A percentile compares a stretch with the other conserved stretches of the same genome.
Conservation (phyloP, 192 early-diverging fungal species). For the Anaeromyces robustus region DNA sequence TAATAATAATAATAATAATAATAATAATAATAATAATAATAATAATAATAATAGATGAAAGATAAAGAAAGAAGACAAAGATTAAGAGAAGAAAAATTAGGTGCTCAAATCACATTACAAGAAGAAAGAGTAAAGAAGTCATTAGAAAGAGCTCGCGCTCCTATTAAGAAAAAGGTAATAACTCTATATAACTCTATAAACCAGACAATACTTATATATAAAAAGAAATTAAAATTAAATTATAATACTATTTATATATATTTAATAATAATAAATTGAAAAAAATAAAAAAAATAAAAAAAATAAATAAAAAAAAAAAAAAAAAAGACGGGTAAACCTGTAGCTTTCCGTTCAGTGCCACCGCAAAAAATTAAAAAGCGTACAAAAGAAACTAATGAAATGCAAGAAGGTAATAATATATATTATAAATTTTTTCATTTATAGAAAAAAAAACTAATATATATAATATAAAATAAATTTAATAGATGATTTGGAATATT, state of each 20-base stretch:
- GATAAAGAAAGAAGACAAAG: constrained; percentile 38
- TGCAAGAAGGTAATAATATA: constrained; percentile 13
- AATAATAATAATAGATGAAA: constrained; percentile 17
- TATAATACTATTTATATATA: background rate
- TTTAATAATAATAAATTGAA: background rate
- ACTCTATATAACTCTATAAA: background rate
- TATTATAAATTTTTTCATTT: background rate
- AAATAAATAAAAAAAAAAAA: too few species aligned
- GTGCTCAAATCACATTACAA: constrained; percentile 27
- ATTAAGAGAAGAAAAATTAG: constrained; percentile 38
- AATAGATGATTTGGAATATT: constrained; percentile 17
- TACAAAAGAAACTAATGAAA: constrained; percentile 36
- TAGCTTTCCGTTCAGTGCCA: constrained; percentile 36
- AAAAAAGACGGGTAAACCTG: constrained; percentile 39
- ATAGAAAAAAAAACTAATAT: too few species aligned
- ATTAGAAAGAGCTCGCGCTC: constrained; percentile 36
- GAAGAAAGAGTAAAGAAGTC: constrained; percentile 39
- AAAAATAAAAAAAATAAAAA: background rate
- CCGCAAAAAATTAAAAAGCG: constrained; percentile 40
- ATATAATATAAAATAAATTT: background rate
- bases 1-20: too few species aligned
- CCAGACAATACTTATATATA: too few species aligned
- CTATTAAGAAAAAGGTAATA: constrained; percentile 39
- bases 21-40: background rate
- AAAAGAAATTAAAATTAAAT: background rate